Conservation (phyloP, 805 yeast species). For the Wickerhamiella kurtzmanii region DNA sequence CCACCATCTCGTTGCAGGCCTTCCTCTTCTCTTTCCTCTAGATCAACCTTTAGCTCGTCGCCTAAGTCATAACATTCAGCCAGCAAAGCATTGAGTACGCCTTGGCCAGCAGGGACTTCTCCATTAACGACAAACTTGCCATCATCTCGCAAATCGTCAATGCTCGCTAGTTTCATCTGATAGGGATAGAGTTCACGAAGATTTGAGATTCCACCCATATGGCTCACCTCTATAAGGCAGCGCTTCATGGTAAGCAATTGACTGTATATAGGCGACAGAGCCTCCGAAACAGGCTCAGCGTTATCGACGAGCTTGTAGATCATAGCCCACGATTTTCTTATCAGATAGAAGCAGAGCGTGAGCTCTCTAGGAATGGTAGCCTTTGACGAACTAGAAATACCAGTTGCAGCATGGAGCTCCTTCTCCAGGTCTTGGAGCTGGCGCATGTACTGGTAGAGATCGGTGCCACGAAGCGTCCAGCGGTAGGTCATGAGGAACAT, state of each 20-base stretch:
- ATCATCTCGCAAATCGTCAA: conserved; percentile 75
- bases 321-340: conserved; percentile 82
- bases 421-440: conserved; percentile 49
- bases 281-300: conserved; percentile 90
- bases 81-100: conserved; percentile 75
- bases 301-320: conserved; percentile 81
- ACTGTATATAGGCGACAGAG: conserved; percentile 84
- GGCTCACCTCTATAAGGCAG: conserved; percentile 75
- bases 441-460: conserved; percentile 71
- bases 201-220: conserved; percentile 83
- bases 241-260: conserved; percentile 84
- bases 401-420: not conserved
- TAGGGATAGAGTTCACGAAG: conserved; percentile 89
- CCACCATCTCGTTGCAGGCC: conserved; percentile 7
- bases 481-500: conserved; percentile 80
- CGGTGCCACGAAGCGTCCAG: conserved; percentile 97
- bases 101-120: conserved; percentile 96
- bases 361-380: not conserved
- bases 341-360: conserved; percentile 39
- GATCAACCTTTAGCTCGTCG: conserved; percentile 60
- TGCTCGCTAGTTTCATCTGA: conserved; percentile 81
- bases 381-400: not conserved
- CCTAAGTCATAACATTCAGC: conserved; percentile 91
- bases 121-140: conserved; percentile 85
- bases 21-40: conserved; percentile 18